Percentiles rank a stretch among this genome's conserved stretches.
These are phyloP conservation scores for Cercophora sp. DNA, from an alignment of 495 filamentous ascomycete genomes.

Conservation along the genomic window DNA sequence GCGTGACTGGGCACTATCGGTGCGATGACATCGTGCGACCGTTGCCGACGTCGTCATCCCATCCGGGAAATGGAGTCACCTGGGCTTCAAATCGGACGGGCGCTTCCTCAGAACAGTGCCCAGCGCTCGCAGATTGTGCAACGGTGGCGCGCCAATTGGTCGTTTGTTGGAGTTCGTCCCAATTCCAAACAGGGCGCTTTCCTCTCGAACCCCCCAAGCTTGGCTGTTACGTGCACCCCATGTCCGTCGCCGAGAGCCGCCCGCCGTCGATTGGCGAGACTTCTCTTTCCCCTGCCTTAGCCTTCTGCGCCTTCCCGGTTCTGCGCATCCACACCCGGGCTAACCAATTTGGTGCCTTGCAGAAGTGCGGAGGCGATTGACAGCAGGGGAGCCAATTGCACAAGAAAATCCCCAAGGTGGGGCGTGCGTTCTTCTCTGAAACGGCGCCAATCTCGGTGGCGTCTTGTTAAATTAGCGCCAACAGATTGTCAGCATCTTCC, in stretches of 20 bases:
- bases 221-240: neutral
- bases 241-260: too few relatives aligned
- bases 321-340: conserved; percentile 29
- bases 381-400: conserved; percentile 10
- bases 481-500: neutral
- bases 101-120: too few relatives aligned
- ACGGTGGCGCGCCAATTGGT: conserved; percentile 14
- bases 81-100: too few relatives aligned
- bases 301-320: conserved; percentile 13
- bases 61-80: too few relatives aligned
- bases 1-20: too few relatives aligned
- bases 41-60: too few relatives aligned
- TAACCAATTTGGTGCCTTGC: conserved; percentile 38
- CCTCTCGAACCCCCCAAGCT: neutral
- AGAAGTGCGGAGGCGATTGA: conserved; percentile 12
- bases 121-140: conserved; percentile 7
- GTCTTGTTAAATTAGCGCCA: neutral
- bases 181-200: conserved; percentile 15
- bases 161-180: conserved; percentile 6
- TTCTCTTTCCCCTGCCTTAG: conserved; percentile 15
- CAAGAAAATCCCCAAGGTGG: neutral
- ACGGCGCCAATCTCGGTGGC: conserved; percentile 11
- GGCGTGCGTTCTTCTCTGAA: conserved; percentile 9
- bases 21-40: too few relatives aligned
- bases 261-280: neutral